A percentile compares a stretch with the other conserved stretches of the same genome.
Evolutionary conservation across 2,329 filamentous ascomycete genomes (phyloP).

Genomic region (Passalora sequoiae): DNA sequence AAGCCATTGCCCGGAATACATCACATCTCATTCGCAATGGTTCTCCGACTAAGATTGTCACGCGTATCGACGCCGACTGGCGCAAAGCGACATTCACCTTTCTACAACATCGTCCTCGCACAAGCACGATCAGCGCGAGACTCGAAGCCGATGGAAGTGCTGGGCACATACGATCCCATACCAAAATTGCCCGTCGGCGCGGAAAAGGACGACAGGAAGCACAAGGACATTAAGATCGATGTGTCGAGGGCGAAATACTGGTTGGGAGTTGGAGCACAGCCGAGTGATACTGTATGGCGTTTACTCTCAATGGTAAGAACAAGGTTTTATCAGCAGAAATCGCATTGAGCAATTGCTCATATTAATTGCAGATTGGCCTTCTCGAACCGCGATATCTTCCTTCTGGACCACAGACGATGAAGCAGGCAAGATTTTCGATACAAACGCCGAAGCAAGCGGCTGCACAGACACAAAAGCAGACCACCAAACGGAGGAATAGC

Average conservation of each 20-base stretch:
- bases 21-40: slow-evolving; percentile 56
- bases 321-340: slow-evolving; percentile 1
- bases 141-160: slow-evolving; percentile 85
- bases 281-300: slow-evolving; percentile 82
- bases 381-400: slow-evolving; percentile 38
- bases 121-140: slow-evolving; percentile 86
- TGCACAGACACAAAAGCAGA: slow-evolving; percentile 3
- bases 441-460: slow-evolving; percentile 20
- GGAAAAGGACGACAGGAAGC: slow-evolving; percentile 56
- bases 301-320: slow-evolving; percentile 68
- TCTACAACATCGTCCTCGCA: slow-evolving; percentile 94
- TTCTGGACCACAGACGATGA: slow-evolving; percentile 30
- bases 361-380: slow-evolving; percentile 42
- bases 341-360: too few relatives aligned
- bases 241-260: slow-evolving; percentile 79
- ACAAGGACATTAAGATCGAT: slow-evolving; percentile 91
- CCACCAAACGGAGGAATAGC: slow-evolving; percentile 3
- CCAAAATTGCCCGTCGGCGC: slow-evolving; percentile 52
- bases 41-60: slow-evolving; percentile 86
- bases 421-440: slow-evolving; percentile 29
- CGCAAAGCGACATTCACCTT: slow-evolving; percentile 69
- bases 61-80: slow-evolving; percentile 64
- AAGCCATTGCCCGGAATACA: background rate
- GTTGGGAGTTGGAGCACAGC: slow-evolving; percentile 94
- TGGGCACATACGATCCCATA: slow-evolving; percentile 61